phyloP scores from a whole-genome alignment of 192 early-diverging fungal species.

The Ambispora gerdemannii region DNA sequence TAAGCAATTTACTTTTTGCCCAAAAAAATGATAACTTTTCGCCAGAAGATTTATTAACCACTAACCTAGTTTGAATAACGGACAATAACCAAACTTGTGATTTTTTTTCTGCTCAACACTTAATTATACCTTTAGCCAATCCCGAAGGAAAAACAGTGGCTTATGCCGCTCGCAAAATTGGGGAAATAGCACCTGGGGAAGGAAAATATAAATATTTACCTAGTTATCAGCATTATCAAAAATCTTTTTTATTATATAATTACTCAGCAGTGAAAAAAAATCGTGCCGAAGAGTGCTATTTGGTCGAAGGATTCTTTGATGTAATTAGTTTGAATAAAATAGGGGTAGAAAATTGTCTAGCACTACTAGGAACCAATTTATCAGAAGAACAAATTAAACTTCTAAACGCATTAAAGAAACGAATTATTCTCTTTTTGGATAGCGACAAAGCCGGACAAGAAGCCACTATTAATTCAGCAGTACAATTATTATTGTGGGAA shows the following conservation, averaged over 20 bases:
- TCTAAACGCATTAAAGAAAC: not conserved
- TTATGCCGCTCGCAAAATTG: not conserved
- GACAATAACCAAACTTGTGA: not conserved
- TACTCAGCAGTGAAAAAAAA: not conserved
- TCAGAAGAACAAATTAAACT: not conserved
- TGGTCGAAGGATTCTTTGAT: not conserved
- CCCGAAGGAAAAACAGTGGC: not conserved
- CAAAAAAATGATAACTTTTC: not conserved
- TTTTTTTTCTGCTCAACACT: not conserved
- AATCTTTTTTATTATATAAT: not conserved
- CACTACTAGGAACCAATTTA: not conserved
- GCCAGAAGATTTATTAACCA: not conserved
- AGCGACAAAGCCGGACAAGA: not conserved
- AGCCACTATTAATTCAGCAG: not conserved
- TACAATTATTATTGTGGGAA: not conserved
- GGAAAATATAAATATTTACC: not conserved
- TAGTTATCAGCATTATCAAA: not conserved
- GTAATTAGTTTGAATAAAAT: not conserved
- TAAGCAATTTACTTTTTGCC: not conserved
- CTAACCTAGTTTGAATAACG: not conserved
- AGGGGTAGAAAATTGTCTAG: not conserved
- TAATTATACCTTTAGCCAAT: not conserved
- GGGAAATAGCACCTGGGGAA: not conserved
- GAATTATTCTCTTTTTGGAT: not conserved
- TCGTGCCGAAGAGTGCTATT: not conserved